Base-by-base conservation (phyloP, 257 asterid species). In the Nyctanthes arbortristis region DNA sequence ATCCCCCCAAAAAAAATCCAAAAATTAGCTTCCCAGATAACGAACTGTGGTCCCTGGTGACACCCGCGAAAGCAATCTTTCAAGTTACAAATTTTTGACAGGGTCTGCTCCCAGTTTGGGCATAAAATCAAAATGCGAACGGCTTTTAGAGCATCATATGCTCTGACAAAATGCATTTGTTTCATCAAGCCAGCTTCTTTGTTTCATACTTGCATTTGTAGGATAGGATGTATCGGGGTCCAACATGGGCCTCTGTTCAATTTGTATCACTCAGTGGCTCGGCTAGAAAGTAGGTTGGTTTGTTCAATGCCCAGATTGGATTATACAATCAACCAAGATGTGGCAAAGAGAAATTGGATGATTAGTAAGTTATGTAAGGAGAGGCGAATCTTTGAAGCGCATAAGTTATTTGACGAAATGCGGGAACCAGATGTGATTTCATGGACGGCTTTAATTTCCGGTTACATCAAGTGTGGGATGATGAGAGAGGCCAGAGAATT, bases 401-500 rank as follows among this genome's bases (percentile, higher is more conserved):
- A 82, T 24, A 34, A 79, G 18, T 1, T 84, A 87, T 86, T 88
- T 33, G 96, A 86, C 1, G 73, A 29, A 86, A 82, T 86, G 86
- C 86, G 78, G n/a, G 92, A 86, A n/a, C 76, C 84, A 34, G 89
- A 86, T 75, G 96, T 83, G 63, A 78, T 86, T 57, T 75, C 93
- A 0, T 88, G 96, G 96, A 80, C 96, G 28, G 85, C 96, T 36
- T 25, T 88, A 62, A 82, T 88, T 65, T 78, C 96, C 6, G 96
- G 88, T 13, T 81, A 81, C 75, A 61, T 83, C 25, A 83, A 66
- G 28, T 76, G 87, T 71, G 93, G 87, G 25, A 65, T 76, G 74
- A 36, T 89, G 64, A 18, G 49, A 20, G 84, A 80, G 76, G 93
- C 93, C 0, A 70, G 88, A 58, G 81, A 47, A 30, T 78, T 87